Evolutionary conservation across 2,329 filamentous ascomycete species (phyloP), one percentile per base, ranked within the genome.

Genomic region (Aspergillus udagawae): DNA sequence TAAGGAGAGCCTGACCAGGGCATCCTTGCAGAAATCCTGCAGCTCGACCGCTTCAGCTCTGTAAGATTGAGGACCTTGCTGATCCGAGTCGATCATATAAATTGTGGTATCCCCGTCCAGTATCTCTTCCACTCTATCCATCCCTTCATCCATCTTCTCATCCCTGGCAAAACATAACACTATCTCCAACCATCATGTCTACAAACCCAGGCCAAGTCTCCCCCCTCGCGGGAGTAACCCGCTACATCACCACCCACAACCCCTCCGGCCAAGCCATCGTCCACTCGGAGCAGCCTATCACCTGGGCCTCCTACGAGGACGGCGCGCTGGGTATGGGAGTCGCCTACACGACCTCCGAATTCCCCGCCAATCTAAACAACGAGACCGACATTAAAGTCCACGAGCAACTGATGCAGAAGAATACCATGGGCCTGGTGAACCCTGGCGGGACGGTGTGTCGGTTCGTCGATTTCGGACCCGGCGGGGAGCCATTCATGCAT

Each of bases 381-480:
- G 68, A 75, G 20, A 59, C 63, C 5, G 76, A 78, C 60, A 47
- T 77, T 49, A 57, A 59, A 21, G 53, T 64, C 8, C 68, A 77
- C 62, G 66, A 75, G 20, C 41, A 66, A 7, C 21, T 73, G 51
- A 53, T 64, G 2, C 28, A 63, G 6, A 63, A 60, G 0, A 65
- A 65, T 5, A 63, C 65, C 5, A 60, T 75, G 10, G 75, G 76
- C 0, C 62, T 77, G 1, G 74, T 76, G 14, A 75, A 71, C 17
- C 65, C 67, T 4, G 63, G 67, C 3, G 79, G 79, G 42, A 77
- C 73, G 0, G 76, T 81, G 0, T 75, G 75, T 28, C 75, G 79
- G 1, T 72, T 78, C 54, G 79, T 82, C 23, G 80, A 83, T 63
- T 80, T 82, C 61, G 71, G 71, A 0, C 80, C 80, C 0, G 70